Base-by-base conservation (phyloP, 2,329 filamentous ascomycete species). In the Fusarium acutatum region DNA sequence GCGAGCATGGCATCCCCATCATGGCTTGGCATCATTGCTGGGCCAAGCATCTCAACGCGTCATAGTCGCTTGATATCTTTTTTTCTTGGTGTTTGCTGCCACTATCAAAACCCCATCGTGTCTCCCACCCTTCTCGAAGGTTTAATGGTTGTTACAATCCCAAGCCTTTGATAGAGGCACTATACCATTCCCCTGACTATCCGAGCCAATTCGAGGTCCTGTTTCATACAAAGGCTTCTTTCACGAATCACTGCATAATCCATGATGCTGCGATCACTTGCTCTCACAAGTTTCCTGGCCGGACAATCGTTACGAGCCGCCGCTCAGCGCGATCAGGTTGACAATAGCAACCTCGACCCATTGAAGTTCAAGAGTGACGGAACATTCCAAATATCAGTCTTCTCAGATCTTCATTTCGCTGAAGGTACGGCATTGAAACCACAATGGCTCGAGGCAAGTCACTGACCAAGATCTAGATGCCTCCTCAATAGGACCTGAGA, bases 401-500 rank as follows among this genome's bases (percentile, higher is more conserved):
- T 75, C 12, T 75, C 72, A 7, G 72, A 75, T 46, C 69, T 75
- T 3, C 72, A 75, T 32, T 73, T 70, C 18, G 72, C 72, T 20
- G 54, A 75, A 43, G 72, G 72, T 73, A 38, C 3, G 56, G 32
- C 4, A 40, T 24, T 14, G 11, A 7, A 24, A 5, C 17, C 8
- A 5, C 13, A 1, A 24, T 11, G 7, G 0, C 8, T 4, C 12
- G 5, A 35, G 1, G 4, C 40, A 7, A 26, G 2, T 4, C 12
- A 11, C 37, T 74, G 40, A 76, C 20, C 6, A 49, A 22, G 3
- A 22, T 5, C 4, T 0, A 77, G 75, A 73, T 32, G 49, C 69
- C 11, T 75, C 68, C 2, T 61, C 68, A 17, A 58, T 47, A 57
- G 83, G 83, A 0, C 81, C 82, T 4, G 73, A 79, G 28, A 82